These are phyloP conservation scores for Mycena chlorophos DNA, from an alignment of 768 basidiomycete species.

Conservation along the genomic window DNA sequence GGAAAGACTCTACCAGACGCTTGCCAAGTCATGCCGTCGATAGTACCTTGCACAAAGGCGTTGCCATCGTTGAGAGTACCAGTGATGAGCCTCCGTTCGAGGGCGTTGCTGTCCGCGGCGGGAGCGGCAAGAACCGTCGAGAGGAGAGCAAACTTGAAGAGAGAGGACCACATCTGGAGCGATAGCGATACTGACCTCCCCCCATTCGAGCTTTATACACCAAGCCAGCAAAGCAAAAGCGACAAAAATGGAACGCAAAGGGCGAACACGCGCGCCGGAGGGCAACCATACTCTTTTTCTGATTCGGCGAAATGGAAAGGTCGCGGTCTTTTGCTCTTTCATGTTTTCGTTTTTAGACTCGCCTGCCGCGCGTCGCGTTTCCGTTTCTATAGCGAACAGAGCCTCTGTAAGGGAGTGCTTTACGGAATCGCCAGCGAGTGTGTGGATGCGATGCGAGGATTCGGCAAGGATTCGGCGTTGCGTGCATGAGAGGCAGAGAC, in stretches of 20 bases:
- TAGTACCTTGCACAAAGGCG: constrained; percentile 10
- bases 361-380: neutral
- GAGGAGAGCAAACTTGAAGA: neutral
- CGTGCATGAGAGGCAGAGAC: neutral
- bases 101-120: neutral
- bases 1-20: constrained; percentile 6
- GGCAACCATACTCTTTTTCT: neutral
- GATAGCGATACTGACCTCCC: neutral
- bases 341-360: neutral
- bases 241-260: too few relatives aligned
- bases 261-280: neutral
- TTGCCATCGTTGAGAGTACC: constrained; percentile 11
- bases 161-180: neutral
- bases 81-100: constrained; percentile 8
- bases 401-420: neutral
- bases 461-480: neutral
- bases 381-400: neutral
- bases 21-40: constrained; percentile 19
- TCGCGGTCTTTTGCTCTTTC: neutral
- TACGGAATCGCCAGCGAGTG: neutral
- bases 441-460: neutral
- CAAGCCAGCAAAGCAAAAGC: neutral
- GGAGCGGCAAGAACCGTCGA: neutral
- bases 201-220: neutral
- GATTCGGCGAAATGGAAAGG: neutral